phyloP scores from a whole-genome alignment of 108 stramenopile genomes.

The Conticribra guillardii region DNA sequence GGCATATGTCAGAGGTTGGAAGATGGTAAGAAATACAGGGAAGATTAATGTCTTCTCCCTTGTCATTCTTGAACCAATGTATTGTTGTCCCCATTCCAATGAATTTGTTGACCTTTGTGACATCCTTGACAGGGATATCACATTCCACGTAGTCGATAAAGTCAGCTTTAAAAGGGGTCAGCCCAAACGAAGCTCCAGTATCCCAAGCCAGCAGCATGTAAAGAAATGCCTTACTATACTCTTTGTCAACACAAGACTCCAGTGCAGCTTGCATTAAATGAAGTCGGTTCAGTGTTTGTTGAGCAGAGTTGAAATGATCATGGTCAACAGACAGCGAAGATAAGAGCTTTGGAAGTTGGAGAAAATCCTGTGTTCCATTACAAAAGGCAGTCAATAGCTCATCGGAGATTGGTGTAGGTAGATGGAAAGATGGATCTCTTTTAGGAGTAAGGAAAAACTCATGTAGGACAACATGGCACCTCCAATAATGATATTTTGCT shows the following conservation, averaged over 20 bases:
- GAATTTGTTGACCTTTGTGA: background rate
- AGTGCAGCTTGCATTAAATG: background rate
- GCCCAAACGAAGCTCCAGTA: conserved; percentile 16
- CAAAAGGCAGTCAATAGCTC: too few species aligned
- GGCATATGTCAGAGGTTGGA: background rate
- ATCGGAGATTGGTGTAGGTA: too few species aligned
- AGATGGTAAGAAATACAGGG: too few species aligned
- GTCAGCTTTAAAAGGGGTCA: conserved; percentile 7
- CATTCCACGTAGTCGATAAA: conserved; percentile 11
- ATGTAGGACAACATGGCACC: too few species aligned
- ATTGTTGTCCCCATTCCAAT: conserved; percentile 18
- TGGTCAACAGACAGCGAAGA: too few species aligned
- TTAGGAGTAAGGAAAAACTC: too few species aligned
- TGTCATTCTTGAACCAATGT: conserved; percentile 3
- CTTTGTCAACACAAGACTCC: background rate
- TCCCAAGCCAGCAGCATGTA: background rate
- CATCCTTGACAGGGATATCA: conserved; percentile 11
- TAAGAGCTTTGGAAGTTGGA: too few species aligned
- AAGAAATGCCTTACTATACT: background rate
- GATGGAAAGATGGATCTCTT: too few species aligned
- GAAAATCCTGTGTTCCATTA: too few species aligned
- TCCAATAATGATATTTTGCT: too few species aligned
- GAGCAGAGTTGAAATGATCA: too few species aligned
- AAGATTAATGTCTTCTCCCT: too few species aligned
- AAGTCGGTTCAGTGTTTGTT: background rate